A percentile compares a stretch with the other conserved stretches of the same genome.
phyloP scores from a whole-genome alignment of 2,329 filamentous ascomycete species.

The Uncinocarpus reesii region DNA sequence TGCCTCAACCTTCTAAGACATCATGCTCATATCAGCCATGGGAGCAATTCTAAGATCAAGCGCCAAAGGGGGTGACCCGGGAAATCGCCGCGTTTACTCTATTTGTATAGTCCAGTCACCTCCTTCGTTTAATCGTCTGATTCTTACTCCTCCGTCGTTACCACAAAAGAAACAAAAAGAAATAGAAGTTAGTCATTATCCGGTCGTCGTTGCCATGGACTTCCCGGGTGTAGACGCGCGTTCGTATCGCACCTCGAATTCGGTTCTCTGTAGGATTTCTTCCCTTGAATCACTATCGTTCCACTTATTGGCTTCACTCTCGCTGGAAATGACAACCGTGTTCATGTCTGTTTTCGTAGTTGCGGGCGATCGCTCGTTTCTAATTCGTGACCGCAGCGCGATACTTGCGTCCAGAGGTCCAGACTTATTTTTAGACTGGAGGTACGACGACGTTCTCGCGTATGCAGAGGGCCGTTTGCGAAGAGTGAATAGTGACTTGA shows the following conservation, averaged over 20 bases:
- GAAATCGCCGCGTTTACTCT: no score
- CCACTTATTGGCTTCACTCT: constrained; percentile 9
- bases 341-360: constrained; percentile 5
- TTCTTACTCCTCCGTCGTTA: no score
- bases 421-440: neutral
- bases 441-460: neutral
- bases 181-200: neutral
- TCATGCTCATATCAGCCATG: no score
- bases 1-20: no score
- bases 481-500: constrained; percentile 14
- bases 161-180: neutral
- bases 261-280: constrained; percentile 14
- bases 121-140: no score
- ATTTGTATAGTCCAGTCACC: no score
- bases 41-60: no score
- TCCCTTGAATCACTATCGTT: constrained; percentile 13
- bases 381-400: constrained; percentile 6
- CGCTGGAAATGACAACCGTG: constrained; percentile 10
- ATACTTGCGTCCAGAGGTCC: neutral
- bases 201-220: neutral
- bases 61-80: no score
- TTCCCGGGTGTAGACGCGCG: neutral
- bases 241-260: constrained; percentile 15
- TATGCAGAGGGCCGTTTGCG: constrained; percentile 12
- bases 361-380: neutral